Base-by-base conservation (phyloP, 768 basidiomycete species). In the Boletus eberwhitei region DNA sequence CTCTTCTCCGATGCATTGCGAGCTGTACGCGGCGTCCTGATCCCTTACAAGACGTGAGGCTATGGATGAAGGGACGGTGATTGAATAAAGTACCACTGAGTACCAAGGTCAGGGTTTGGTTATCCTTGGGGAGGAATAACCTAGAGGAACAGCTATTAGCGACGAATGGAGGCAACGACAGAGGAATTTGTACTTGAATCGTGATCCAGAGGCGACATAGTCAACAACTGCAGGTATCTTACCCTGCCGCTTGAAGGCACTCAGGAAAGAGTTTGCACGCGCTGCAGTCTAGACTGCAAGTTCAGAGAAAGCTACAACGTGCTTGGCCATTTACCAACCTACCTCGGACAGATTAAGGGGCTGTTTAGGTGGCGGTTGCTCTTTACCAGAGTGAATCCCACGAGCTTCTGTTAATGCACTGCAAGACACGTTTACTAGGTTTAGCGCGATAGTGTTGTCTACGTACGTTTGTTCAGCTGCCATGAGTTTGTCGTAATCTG, bases 401-500 rank as follows among this genome's bases (percentile, higher is more conserved):
- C 88, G 84, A 5, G 73, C 69, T 42, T 93, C 96, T 1, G 87
- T 65, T 2, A 81, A 79, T 37, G 95, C 95, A 29, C 93, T 96
- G 62, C 22, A 52, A 55, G 48, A 52, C 57, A 35, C 61, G 49
- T 62, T 57, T 40, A 38, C 43, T 39, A 35, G 35, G 35, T 19
- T 34, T 5, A 50, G 24, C 14, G 17, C 29, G 24, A 24, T 4
- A 48, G 45, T 12, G 17, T 19, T 36, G 3, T n/a, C n/a, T 13
- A 77, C 90, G 72, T 63, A 95, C 93, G 75, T 75, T 75, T 95
- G 93, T 70, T 99, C 96, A 8, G 94, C 97, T 29, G 87, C 85
- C 81, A 98, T 93, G 41, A 98, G 76, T 74, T 93, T 94, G 74
- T 99, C 97, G 60, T 93, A 93, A 66, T 98, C 96, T 7, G 88